Base-by-base conservation (phyloP, 2,329 filamentous ascomycete species). In the Fusarium sp. region DNA sequence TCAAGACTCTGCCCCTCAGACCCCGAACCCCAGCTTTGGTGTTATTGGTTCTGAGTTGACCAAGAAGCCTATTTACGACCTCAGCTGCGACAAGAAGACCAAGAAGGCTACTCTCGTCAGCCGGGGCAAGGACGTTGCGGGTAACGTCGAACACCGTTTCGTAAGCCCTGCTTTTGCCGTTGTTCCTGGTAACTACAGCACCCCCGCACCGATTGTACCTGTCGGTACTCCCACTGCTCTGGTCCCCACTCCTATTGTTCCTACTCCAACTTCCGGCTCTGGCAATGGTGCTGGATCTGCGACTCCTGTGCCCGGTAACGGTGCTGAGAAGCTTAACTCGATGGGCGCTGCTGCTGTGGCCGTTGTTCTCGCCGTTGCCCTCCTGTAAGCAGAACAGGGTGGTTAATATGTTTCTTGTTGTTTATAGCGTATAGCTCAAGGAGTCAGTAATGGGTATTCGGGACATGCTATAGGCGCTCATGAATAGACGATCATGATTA, bases 21-120 rank as follows among this genome's bases (percentile, higher is more conserved):
- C 86, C 5, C 89, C 90, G 34, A 87, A 83, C 80, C 91, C 91
- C 42, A 90, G 87, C 77, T 95, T 95, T 74, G 92, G 92, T 58
- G 82, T 95, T 71, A 82, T 92, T 57, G 88, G 88, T 66, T 81
- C 81, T 55, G 78, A 81, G 45, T 77, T 90, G 68, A 81, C 79
- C 72, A 82, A 80, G 64, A 87, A 81, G 46, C 88, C 90, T 24
- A 80, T 91, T 34, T 92, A 85, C 76, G 87, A 92, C 75, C 86
- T 92, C 55, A 86, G 86, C 44, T 92, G 73, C 42, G 77, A 81
- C 58, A 78, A 63, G 26, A 57, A 67, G 50, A 67, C 51, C 36
- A 65, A 67, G 54, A 55, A 66, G 65, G n/a, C 52, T 31, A 54
- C 52, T n/a, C 17, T 63, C 20, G 64, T 67, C 7, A 57, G 50